Evolutionary conservation across 2,329 filamentous ascomycete species (phyloP).

Genomic region (Penicillium sp.): DNA sequence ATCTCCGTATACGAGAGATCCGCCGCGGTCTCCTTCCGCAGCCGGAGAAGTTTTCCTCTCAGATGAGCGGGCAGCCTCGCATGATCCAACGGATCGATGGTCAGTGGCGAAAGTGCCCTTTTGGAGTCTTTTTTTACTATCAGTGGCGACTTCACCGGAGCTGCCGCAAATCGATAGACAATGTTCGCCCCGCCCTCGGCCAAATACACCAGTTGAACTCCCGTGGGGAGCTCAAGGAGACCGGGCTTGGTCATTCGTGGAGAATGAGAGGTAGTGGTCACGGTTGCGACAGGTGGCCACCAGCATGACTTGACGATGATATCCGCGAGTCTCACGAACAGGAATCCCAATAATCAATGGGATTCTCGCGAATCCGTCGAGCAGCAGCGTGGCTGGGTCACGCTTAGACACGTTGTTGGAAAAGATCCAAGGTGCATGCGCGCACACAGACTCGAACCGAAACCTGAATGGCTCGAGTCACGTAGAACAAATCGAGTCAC

Average conservation of each 20-base stretch:
- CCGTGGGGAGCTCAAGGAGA: constrained; percentile 32
- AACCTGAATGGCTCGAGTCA: no score
- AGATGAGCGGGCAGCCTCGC: constrained; percentile 19
- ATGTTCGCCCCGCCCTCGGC: constrained; percentile 72
- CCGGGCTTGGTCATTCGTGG: constrained; percentile 31
- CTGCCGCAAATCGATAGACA: constrained; percentile 57
- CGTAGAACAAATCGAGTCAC: not conserved
- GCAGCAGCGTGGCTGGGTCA: not conserved
- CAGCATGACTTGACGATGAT: not conserved
- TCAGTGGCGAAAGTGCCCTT: constrained; percentile 10
- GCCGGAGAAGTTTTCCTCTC: constrained; percentile 51
- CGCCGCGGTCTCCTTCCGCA: constrained; percentile 53
- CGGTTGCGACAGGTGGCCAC: not conserved
- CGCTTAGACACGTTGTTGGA: not conserved
- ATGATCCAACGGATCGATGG: constrained; percentile 17
- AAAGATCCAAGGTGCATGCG: not conserved
- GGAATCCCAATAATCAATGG: not conserved
- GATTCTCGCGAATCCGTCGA: no score
- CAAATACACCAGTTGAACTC: constrained; percentile 43
- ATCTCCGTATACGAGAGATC: constrained; percentile 49
- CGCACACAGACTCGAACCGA: no score
- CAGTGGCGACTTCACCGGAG: constrained; percentile 24
- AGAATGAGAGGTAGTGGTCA: not conserved
- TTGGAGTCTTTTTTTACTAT: constrained; percentile 25
- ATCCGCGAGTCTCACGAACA: not conserved